Base-by-base conservation (phyloP, 257 asterid species). In the Nemophila menziesii region DNA sequence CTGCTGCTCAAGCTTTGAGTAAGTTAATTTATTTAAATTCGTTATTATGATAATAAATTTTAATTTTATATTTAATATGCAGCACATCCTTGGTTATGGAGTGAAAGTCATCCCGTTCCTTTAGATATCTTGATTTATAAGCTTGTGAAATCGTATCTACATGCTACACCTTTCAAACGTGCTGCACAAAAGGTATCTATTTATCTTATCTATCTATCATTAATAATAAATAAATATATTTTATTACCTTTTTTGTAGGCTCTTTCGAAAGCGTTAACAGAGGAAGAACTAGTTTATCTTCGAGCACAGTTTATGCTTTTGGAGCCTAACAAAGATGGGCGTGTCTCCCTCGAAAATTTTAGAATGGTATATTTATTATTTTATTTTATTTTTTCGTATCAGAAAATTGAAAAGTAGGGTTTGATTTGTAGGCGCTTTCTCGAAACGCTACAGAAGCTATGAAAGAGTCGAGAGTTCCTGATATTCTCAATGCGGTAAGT, bases 1-100 rank as follows among this genome's bases (percentile, higher is more conserved):
- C 94, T 33, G 98, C 98, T 47, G 95, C 98, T 37, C 98, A 89
- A 69, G 98, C 98, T 67, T 69, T 89, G 77, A 78, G 98, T 89
- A 54, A 84, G 86, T 82, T 43, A 22, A 29, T 29, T 26, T 26
- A 4, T 26, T 5, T 26, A 26, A 29, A 7, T 29, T 29, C 36
- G 8, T 29, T 29, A 5, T 29, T 29, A 29, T 29, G 36, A 29
- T 29, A 13, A 29, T 1, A 29, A n/a, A 5, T 13, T 29, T 29
- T 7, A 2, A 29, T 29, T 10, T 7, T 29, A 10, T 29, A 10
- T 29, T 7, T 7, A 29, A 48, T 47, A 45, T 58, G 48, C 92
- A 87, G 97, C 81, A 24, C 97, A 87, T 68, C 97, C 97, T 46
- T 87, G 97, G 97, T 51, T 87, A 70, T 73, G 85, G 58, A 78